These are phyloP conservation scores for Lignosus rhinocerotis DNA, from an alignment of 1,284 basidiomycete species.

Conservation along the genomic window DNA sequence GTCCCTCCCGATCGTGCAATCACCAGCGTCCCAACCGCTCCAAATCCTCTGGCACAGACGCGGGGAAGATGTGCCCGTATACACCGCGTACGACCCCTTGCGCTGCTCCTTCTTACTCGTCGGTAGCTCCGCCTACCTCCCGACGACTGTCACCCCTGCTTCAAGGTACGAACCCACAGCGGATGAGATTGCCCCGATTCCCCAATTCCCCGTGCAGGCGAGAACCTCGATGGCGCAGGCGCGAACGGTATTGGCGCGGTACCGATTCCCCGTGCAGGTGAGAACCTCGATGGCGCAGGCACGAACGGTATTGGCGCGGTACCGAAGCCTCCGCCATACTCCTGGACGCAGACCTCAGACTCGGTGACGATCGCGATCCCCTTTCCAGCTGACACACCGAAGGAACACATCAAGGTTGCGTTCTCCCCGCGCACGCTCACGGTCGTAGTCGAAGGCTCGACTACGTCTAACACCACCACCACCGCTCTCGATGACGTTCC, in stretches of 20 bases:
- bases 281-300: slow-evolving; percentile 45
- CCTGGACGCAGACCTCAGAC: slow-evolving; percentile 88
- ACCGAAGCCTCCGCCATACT: slow-evolving; percentile 71
- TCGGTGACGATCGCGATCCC: slow-evolving; percentile 82
- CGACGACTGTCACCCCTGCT: slow-evolving; percentile 34
- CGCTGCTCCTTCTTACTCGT: slow-evolving; percentile 53
- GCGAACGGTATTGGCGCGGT: slow-evolving; percentile 16
- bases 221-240: slow-evolving; percentile 45
- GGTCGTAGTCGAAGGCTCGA: slow-evolving; percentile 51
- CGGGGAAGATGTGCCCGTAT: slow-evolving; percentile 73
- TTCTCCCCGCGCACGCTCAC: slow-evolving; percentile 70
- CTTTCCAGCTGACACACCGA: slow-evolving; percentile 69
- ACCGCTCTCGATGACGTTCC: slow-evolving; percentile 6
- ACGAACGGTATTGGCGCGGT: slow-evolving; percentile 16
- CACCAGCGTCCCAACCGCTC: slow-evolving; percentile 37
- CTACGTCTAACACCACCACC: not conserved
- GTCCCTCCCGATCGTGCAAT: slow-evolving; percentile 40
- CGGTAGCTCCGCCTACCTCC: slow-evolving; percentile 56
- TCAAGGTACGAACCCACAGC: slow-evolving; percentile 53
- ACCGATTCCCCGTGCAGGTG: slow-evolving; percentile 56
- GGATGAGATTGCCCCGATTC: slow-evolving; percentile 70
- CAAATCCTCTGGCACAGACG: slow-evolving; percentile 67
- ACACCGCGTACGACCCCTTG: slow-evolving; percentile 50
- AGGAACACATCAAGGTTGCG: slow-evolving; percentile 62
- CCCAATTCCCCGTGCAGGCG: slow-evolving; percentile 58